Base-by-base conservation (phyloP, 306 rosid species). In the Gynostemma pentaphyllum region DNA sequence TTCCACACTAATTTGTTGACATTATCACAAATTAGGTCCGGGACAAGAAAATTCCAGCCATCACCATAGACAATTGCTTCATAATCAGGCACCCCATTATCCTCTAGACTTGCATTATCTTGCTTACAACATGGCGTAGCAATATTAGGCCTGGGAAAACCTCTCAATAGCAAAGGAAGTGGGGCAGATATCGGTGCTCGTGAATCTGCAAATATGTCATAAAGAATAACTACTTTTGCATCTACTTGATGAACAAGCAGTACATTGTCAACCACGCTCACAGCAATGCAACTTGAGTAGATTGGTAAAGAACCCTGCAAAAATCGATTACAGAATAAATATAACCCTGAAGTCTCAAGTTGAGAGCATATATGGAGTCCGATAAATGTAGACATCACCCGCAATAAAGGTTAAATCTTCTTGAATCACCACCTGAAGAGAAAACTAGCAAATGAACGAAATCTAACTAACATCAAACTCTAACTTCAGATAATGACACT, bases 181-280 rank as follows among this genome's bases (percentile, higher is more conserved):
- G 99, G 99, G 21, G 96, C 99, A 21, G 99, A 92, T 79, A 92
- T 82, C 53, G 99, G 94, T 50, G 96, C 96, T 40, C 85, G 82
- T 40, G 94, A 86, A 75, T 92, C 99, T 67, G 83, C 74, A 79
- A 74, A 88, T 66, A 92, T 79, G 62, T 92, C 99, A 68, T 92
- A 92, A 52, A 92, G 89, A 62, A 92, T 84, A 70, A 88, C 88
- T 73, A 92, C 99, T 83, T 92, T 92, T 28, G 99, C 94, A 74
- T 92, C 99, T 62, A 88, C 79, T 84, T 92, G 99, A 75, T 92
- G 99, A 74, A 88, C 87, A 68, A 86, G 95, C 68, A 92, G 76
- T 49, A 92, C 95, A 78, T 81, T 88, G 79, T 92, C 99, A 48
- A 92, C 96, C 80, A 77, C 88, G 76, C 95, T 88, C 80, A 82